phyloP scores from a whole-genome alignment of 2,329 filamentous ascomycete species.

The Calonectria pseudoturangicola region DNA sequence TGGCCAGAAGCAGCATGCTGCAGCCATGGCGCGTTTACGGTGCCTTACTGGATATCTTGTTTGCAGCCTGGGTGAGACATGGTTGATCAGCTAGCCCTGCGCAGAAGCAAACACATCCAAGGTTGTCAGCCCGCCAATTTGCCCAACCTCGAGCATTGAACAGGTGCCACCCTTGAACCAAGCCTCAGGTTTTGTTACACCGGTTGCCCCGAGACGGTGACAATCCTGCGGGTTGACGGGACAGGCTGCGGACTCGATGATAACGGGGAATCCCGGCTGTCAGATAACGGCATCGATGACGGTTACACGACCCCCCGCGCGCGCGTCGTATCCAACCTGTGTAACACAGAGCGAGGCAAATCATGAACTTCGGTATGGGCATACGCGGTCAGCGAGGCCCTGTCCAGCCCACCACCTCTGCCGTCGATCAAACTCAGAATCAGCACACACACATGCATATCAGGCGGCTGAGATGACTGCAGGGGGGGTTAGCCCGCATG shows the following conservation, averaged over 20 bases:
- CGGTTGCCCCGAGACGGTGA: neutral
- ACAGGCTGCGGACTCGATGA: neutral
- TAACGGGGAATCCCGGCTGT: neutral
- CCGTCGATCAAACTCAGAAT: neutral
- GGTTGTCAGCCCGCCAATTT: neutral
- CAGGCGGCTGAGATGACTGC: neutral
- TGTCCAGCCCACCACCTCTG: neutral
- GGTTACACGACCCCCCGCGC: neutral
- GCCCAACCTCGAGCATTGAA: neutral
- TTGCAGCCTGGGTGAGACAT: neutral
- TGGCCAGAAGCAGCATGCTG: neutral
- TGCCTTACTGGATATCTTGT: neutral
- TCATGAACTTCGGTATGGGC: neutral
- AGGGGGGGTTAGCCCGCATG: too few species aligned
- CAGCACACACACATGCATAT: neutral
- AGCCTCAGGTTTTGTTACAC: too few species aligned
- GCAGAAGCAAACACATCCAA: neutral
- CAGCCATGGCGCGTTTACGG: neutral
- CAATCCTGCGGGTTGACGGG: neutral
- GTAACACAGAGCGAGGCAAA: neutral
- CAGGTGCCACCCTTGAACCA: neutral
- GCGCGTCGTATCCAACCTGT: neutral
- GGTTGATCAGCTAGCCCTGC: neutral
- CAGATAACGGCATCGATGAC: neutral
- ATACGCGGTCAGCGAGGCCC: conserved; percentile 1